phyloP scores from a whole-genome alignment of 768 basidiomycete genomes.

The Zangia roseola region DNA sequence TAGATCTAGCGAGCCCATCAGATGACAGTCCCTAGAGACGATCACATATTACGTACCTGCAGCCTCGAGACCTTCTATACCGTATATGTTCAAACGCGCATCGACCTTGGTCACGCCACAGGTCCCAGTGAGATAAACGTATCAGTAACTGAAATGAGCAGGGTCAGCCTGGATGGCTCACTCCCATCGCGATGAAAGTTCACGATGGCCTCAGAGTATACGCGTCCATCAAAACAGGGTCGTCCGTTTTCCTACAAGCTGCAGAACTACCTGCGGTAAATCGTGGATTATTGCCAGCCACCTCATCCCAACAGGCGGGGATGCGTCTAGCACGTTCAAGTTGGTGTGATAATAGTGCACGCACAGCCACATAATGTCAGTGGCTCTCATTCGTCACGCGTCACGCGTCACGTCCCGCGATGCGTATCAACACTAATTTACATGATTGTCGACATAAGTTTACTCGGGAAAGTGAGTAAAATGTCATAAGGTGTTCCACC shows the following conservation, averaged over 20 bases:
- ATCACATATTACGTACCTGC: constrained; percentile 16
- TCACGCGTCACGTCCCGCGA: no score
- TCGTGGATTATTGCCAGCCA: constrained; percentile 18
- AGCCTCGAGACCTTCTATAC: constrained; percentile 9
- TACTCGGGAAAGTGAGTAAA: no score
- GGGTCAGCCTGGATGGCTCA: neutral
- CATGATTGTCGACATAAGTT: no score
- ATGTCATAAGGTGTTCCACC: no score
- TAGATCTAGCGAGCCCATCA: no score
- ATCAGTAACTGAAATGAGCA: no score
- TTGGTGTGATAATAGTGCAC: no score
- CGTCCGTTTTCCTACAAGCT: constrained; percentile 12
- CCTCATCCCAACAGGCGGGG: constrained; percentile 29
- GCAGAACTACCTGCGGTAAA: constrained; percentile 33
- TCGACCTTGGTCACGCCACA: constrained; percentile 5
- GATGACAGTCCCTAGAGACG: no score
- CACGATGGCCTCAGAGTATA: constrained; percentile 31
- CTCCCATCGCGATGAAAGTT: constrained; percentile 14
- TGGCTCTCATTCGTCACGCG: no score
- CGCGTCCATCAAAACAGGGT: constrained; percentile 24
- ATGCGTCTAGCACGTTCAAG: constrained; percentile 58
- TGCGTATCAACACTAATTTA: no score
- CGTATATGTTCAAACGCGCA: constrained; percentile 13
- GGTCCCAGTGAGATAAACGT: constrained; percentile 29
- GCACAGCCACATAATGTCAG: no score